Conservation (phyloP, 2,329 filamentous ascomycete species). For the Rhynchosporium graminicola region DNA sequence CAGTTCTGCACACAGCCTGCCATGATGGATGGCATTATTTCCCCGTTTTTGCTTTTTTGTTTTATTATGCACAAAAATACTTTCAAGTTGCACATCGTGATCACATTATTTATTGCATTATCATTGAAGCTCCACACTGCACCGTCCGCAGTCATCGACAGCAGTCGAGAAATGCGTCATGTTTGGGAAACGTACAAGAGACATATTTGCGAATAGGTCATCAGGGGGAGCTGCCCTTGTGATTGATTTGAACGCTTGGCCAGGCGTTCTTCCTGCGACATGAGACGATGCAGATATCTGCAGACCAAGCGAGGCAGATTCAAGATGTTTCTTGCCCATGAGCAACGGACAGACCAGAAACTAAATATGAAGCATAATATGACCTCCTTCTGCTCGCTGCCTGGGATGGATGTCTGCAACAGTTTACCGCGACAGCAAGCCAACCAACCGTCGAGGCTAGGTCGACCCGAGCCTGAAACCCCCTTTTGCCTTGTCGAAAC, state of each 20-base stretch:
- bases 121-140: conserved; percentile 4
- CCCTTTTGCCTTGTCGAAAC: not conserved
- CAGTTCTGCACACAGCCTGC: not conserved
- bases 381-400: not conserved
- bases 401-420: not conserved
- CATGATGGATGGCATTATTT: not conserved
- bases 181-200: not conserved
- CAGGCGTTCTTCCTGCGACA: not conserved
- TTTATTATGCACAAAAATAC: conserved; percentile 10
- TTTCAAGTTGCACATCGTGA: not conserved
- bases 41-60: not conserved
- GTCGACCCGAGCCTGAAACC: not conserved
- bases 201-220: not conserved
- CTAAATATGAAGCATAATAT: not conserved
- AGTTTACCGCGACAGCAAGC: conserved; percentile 1
- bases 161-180: not conserved
- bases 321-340: not conserved
- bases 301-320: conserved; percentile 5
- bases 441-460: not conserved
- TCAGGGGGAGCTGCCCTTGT: not conserved
- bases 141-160: conserved; percentile 1
- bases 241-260: not conserved
- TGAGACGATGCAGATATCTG: conserved; percentile 3
- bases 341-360: not conserved
- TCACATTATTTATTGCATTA: not conserved